Base-by-base conservation (phyloP, 2,329 filamentous ascomycete species). In the Beauveria pseudobassiana region DNA sequence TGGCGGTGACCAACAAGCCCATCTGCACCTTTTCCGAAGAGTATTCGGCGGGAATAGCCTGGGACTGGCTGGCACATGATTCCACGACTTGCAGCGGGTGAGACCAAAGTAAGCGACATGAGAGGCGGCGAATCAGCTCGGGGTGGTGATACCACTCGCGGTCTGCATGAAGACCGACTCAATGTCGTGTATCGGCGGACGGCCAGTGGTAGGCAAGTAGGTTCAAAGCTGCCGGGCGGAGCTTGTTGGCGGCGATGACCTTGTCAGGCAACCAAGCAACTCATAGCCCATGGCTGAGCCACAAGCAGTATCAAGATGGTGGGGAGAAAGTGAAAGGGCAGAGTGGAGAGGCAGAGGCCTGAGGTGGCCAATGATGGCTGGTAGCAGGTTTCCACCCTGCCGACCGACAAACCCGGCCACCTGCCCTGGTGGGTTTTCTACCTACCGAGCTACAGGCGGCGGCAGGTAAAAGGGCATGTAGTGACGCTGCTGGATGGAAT, bases 281-380 rank as follows among this genome's bases (percentile, higher is more conserved):
- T 12, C 34, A 38, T 38, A 10, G 34, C 34, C 34, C 34, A 16
- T 16, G 14, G 34, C 34, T 38, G 34, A 38, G 34, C 34, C 34
- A 38, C 14, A 38, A 38, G 34, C 34, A 38, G 34, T 6, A 38
- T 38, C 34, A 38, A 38, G 34, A 38, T 38, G 34, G 30, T 40
- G 50, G 45, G 28, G 26, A 56, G 53, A 56, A 43, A 85, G 75
- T 24, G 48, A 74, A 70, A 34, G 8, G 78, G 10, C 75, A 40
- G 50, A 22, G 50, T 50, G 48, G 26, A 18, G 48, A n/a, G 16
- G 16, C 22, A 24, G 24, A 28, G 28, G 40, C 16, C n/a, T 7
- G 18, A 18, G 7, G 42, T 43, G 42, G 42, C 24, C 12, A 28
- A 42, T 18, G n/a, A 26, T 18, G 26, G 26, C 20, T 54, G n/a